Base-by-base conservation (phyloP, 441 rosid genomes). In the Corymbia calophylla region DNA sequence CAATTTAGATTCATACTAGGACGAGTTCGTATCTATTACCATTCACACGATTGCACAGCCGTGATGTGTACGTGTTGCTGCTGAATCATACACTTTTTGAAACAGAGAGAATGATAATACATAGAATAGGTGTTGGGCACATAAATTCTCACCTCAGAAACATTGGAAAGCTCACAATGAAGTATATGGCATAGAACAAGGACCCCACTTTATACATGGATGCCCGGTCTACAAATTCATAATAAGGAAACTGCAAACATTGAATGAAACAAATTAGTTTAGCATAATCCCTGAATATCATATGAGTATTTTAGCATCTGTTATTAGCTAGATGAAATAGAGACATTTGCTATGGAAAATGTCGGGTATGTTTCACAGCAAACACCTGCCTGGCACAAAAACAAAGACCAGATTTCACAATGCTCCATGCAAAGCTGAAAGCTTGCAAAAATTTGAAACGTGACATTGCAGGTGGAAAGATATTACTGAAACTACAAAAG, bases 111-210 rank as follows among this genome's bases (percentile, higher is more conserved):
- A 55, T 73, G 12, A 73, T 29, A 73, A 73, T 8, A 27, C 84
- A 39, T 23, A 73, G 47, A 73, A 39, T 3, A 73, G 84, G 51
- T 32, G 68, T 23, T 55, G 58, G 68, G 27, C 66, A 54, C 21
- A 32, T 19, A 55, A 18, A 85, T 87, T 88, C 94, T 94, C 93
- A 97, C 99, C 99, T 97, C 91, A 96, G 91, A 92, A 98, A 98
- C 99, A 98, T 98, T 53, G 99, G 99, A 91, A 98, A 98, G 96
- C 99, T 98, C 64, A 98, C 99, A 55, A 98, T 21, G 94, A 98
- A 97, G 95, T 97, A 98, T 91, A 96, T 96, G 87, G 99, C 99
- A 90, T 98, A 98, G 93, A 98, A 98, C 92, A 98, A 92, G 86
- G 96, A 98, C 35, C 99, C 99, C 91, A 98, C 98, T 94, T 89